Percentiles rank a stretch among this genome's conserved stretches.
Evolutionary conservation across 2,329 filamentous ascomycete genomes (phyloP).

Genomic region (Calonectria naviculata): DNA sequence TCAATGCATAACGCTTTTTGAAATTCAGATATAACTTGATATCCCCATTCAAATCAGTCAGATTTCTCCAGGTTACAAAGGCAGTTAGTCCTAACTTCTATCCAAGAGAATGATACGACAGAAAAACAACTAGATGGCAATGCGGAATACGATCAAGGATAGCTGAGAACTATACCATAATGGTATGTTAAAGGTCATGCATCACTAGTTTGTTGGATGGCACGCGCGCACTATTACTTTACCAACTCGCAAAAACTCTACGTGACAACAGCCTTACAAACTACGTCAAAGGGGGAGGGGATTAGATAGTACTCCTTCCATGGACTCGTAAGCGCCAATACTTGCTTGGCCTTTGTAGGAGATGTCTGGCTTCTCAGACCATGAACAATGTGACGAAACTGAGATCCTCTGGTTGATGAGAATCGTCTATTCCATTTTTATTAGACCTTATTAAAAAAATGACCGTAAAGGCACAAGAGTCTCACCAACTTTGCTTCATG

Average conservation of each 20-base stretch:
- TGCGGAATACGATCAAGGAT: too few species aligned
- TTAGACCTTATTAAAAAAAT: slow-evolving; percentile 9
- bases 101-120: too few species aligned
- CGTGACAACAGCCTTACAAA: not conserved
- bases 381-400: not conserved
- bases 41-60: too few species aligned
- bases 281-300: not conserved
- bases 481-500: slow-evolving; percentile 17
- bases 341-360: not conserved
- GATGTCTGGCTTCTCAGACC: not conserved
- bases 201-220: not conserved
- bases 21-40: too few species aligned
- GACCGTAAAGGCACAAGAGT: slow-evolving; percentile 8
- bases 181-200: not conserved
- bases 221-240: not conserved
- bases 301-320: not conserved
- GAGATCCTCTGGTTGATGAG: not conserved
- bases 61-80: too few species aligned
- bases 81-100: too few species aligned
- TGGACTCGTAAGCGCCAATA: not conserved
- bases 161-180: too few species aligned
- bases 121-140: too few species aligned
- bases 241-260: not conserved
- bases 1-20: too few species aligned
- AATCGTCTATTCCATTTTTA: slow-evolving; percentile 12